phyloP scores from a whole-genome alignment of 2,329 filamentous ascomycete genomes.

The Fusarium equiseti region DNA sequence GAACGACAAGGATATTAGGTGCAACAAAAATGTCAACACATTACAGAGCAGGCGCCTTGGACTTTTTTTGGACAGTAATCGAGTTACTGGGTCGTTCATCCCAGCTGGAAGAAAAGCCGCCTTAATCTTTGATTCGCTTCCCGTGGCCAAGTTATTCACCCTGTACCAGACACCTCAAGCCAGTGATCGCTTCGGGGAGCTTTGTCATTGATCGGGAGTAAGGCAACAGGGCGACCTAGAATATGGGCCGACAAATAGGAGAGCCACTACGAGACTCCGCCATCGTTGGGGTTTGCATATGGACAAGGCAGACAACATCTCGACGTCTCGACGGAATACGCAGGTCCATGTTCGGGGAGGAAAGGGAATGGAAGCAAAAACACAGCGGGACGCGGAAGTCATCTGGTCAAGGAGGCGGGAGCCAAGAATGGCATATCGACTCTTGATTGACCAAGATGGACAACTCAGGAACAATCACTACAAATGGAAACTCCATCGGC shows the following conservation, averaged over 20 bases:
- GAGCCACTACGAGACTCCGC: not conserved
- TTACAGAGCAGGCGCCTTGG: not conserved
- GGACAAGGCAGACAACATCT: constrained; percentile 2
- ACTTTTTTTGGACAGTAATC: not conserved
- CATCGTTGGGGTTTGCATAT: not conserved
- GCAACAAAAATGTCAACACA: not conserved
- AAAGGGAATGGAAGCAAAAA: not conserved
- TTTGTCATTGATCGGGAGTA: not conserved
- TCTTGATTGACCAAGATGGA: not conserved
- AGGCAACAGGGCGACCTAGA: not conserved
- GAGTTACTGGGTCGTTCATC: not conserved
- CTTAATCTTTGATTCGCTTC: not conserved
- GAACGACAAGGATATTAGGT: constrained; percentile 17
- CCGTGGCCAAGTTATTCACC: not conserved
- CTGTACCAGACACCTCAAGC: not conserved
- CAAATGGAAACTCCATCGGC: not conserved
- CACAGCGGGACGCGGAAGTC: not conserved
- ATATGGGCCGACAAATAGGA: constrained; percentile 1
- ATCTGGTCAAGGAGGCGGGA: not conserved
- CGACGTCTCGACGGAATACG: not conserved
- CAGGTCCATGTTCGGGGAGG: not conserved
- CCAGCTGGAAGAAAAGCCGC: constrained; percentile 2
- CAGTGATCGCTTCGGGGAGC: not conserved
- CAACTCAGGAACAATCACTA: not conserved
- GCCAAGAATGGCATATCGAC: not conserved